Percentiles rank a stretch among this genome's conserved stretches.
These are phyloP conservation scores for Neolecta irregularis DNA, from an alignment of 1,139 yeast genomes.

Conservation along the genomic window DNA sequence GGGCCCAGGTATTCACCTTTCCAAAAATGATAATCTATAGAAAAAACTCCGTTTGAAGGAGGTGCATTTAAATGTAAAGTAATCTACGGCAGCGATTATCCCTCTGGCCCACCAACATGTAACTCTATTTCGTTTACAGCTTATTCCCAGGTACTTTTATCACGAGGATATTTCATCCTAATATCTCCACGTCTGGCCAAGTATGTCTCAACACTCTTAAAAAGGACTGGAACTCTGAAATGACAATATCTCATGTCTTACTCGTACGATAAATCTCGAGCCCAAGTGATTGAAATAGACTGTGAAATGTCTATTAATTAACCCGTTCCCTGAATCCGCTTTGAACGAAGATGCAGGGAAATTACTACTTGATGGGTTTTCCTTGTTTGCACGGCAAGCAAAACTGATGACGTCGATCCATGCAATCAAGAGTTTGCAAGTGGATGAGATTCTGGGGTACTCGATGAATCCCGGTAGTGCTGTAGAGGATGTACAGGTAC, in stretches of 20 bases:
- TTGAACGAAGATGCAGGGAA: constrained; percentile 26
- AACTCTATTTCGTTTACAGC: constrained; percentile 11
- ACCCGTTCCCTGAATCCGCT: constrained; percentile 26
- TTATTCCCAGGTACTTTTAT: constrained; percentile 49
- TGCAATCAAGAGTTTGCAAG: constrained; percentile 19
- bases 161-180: constrained; percentile 54
- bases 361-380: constrained; percentile 22
- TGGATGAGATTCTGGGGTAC: no score
- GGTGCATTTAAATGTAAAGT: constrained; percentile 1
- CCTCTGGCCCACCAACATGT: constrained; percentile 3
- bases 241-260: constrained; percentile 21
- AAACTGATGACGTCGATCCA: constrained; percentile 23
- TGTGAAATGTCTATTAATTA: constrained; percentile 23
- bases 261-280: constrained; percentile 15
- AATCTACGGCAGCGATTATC: constrained; percentile 1
- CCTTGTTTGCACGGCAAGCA: constrained; percentile 21
- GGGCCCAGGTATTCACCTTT: background rate
- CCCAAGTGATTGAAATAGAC: constrained; percentile 15
- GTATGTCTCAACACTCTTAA: constrained; percentile 67
- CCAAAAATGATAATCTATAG: background rate
- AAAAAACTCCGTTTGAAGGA: constrained; percentile 2
- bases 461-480: no score
- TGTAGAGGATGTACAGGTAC: background rate
- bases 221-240: constrained; percentile 53
- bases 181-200: constrained; percentile 53